A percentile compares a stretch with the other conserved stretches of the same genome.
Conservation (phyloP, 345 rosid species). For the Cardiospermum halicacabum region DNA sequence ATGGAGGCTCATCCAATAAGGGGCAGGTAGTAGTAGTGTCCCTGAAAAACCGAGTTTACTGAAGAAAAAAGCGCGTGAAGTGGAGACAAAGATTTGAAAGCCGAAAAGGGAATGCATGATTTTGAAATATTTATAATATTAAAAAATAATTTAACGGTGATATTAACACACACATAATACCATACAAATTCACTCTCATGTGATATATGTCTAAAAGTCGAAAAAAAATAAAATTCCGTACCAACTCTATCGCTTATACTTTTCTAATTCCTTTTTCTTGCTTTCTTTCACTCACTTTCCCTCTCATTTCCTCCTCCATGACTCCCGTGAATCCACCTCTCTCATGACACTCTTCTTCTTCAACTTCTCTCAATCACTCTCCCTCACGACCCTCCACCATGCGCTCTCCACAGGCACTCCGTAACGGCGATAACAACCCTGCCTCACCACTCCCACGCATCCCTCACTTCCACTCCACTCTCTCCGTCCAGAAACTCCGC, state of each 20-base stretch:
- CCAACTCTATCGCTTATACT: background rate
- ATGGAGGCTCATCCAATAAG: too few relatives aligned
- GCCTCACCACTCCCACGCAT: conserved; percentile 39
- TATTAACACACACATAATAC: too few relatives aligned
- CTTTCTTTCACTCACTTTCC: conserved; percentile 9
- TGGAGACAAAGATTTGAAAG: background rate
- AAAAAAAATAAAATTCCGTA: background rate
- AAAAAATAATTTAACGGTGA: too few relatives aligned
- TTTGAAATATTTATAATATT: too few relatives aligned
- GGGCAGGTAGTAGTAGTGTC: background rate
- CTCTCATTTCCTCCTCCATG: background rate
- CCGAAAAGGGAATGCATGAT: background rate
- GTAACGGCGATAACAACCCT: conserved; percentile 68
- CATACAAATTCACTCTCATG: background rate
- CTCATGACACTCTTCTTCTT: conserved; percentile 10
- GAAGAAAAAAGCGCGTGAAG: background rate
- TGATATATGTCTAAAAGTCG: background rate
- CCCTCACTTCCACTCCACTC: conserved; percentile 66
- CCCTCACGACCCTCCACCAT: conserved; percentile 26
- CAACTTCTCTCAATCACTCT: background rate
- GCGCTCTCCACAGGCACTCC: conserved; percentile 65
- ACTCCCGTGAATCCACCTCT: background rate
- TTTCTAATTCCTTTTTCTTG: background rate
- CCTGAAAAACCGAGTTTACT: background rate
- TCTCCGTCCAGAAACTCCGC: conserved; percentile 66